Evolutionary conservation across 768 basidiomycete species (phyloP).

Genomic region (Trametes punicea): DNA sequence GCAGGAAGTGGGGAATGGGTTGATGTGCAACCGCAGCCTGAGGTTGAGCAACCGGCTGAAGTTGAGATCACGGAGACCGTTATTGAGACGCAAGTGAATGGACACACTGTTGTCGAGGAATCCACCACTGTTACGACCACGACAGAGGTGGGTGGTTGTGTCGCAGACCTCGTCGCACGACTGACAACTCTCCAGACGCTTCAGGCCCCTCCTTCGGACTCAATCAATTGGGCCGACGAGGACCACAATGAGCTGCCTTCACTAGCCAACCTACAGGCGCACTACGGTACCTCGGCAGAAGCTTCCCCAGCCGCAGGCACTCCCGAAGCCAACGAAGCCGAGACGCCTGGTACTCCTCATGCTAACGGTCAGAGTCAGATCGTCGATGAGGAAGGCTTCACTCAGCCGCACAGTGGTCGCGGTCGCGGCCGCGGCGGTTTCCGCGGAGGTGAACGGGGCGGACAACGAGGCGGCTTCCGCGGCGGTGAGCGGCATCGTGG

Average conservation of each 20-base stretch:
- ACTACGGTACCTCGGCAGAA: constrained; percentile 71
- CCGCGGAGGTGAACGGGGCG: constrained; percentile 28
- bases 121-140: constrained; percentile 23
- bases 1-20: constrained; percentile 44
- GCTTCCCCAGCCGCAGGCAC: constrained; percentile 52
- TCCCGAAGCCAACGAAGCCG: constrained; percentile 33
- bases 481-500: constrained; percentile 29
- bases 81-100: constrained; percentile 22
- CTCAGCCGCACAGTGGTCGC: constrained; percentile 32
- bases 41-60: constrained; percentile 19
- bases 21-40: constrained; percentile 22
- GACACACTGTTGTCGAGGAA: constrained; percentile 27
- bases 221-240: constrained; percentile 81
- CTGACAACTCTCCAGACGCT: not conserved
- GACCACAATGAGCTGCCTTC: constrained; percentile 79
- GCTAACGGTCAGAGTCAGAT: constrained; percentile 26
- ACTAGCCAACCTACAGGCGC: constrained; percentile 70
- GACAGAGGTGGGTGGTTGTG: constrained; percentile 18
- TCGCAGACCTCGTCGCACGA: not conserved
- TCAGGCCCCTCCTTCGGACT: constrained; percentile 22
- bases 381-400: constrained; percentile 63
- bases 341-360: constrained; percentile 22
- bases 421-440: constrained; percentile 33
- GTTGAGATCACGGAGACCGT: constrained; percentile 24
- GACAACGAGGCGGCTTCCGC: constrained; percentile 26